Evolutionary conservation across 768 basidiomycete species (phyloP), one percentile per base, ranked within the genome.

Genomic region (Hericium erinaceus): DNA sequence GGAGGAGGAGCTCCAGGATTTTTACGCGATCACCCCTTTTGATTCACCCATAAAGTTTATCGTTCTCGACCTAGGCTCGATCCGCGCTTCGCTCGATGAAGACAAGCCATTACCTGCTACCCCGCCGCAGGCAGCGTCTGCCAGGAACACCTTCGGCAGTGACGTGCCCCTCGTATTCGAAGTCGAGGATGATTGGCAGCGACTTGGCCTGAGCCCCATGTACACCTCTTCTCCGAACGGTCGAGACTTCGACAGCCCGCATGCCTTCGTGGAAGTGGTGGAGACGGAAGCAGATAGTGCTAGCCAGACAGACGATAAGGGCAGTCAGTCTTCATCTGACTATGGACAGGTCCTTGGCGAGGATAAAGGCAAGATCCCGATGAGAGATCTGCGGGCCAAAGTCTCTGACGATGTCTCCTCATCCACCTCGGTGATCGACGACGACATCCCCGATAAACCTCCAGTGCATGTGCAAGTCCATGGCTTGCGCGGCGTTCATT

Each of bases 1-100:
- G 3, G 76, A 89, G 56, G 83, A 84, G 38, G 90, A 92, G 68
- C 79, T 92, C n/a, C 77, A 78, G 56, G 88, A 91, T 58, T 88
- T 79, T 66, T 90, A 86, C 66, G 64, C 66, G 28, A 72, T 58
- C 56, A 69, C 61, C 60, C 39, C 58, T 18, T 59, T 20, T 57
- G 39, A 64, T 48, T 66, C 73, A 20, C 58, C 70, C 24, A 72
- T 85, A 70, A 87, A 81, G 69, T 80, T 92, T 63, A 70, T 69
- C 18, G 82, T 92, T 20, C 75, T 79, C 64, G 83, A 91, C 72
- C 69, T 91, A 18, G 52, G 62, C 57, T 69, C 58, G 59, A 61
- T 55, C 61, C 70, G 58, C 69, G 75, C 55, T 63, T 70, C 50
- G 62, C 72, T 46, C 28, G 64, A 65, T 22, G 59, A 67, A 55